phyloP scores from a whole-genome alignment of 2,329 filamentous ascomycete species.

The Aspergillus phoenicis region DNA sequence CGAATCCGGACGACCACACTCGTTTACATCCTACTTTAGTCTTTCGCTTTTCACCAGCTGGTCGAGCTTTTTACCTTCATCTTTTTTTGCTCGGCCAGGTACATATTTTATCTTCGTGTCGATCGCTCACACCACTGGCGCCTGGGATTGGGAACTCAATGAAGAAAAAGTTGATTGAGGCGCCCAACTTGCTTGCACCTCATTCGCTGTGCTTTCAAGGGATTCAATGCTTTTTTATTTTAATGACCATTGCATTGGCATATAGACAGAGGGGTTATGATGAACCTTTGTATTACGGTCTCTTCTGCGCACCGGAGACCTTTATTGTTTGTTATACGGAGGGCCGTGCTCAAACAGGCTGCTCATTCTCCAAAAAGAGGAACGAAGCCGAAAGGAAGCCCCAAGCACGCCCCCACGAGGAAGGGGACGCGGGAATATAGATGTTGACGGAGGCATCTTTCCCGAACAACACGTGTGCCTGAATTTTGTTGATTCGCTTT shows the following conservation, averaged over 20 bases:
- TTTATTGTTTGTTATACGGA: slow-evolving; percentile 2
- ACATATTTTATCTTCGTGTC: slow-evolving; percentile 42
- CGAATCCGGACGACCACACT: slow-evolving; percentile 22
- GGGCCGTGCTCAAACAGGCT: background rate
- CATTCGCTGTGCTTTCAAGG: slow-evolving; percentile 44
- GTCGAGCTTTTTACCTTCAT: slow-evolving; percentile 32
- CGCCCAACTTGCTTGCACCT: slow-evolving; percentile 37
- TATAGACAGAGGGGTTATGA: slow-evolving; percentile 31
- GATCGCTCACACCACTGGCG: slow-evolving; percentile 43
- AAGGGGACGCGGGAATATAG: background rate
- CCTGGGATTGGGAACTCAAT: slow-evolving; percentile 33
- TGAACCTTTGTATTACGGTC: slow-evolving; percentile 16
- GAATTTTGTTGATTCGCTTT: slow-evolving; percentile 4
- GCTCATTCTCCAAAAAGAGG: background rate
- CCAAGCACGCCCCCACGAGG: background rate
- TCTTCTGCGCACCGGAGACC: slow-evolving; percentile 6
- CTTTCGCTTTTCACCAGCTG: slow-evolving; percentile 38
- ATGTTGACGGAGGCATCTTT: slow-evolving; percentile 8
- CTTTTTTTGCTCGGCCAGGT: slow-evolving; percentile 33
- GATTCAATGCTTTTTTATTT: slow-evolving; percentile 25
- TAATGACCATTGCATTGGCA: slow-evolving; percentile 39
- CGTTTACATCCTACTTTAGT: slow-evolving; percentile 35
- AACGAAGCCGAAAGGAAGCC: background rate
- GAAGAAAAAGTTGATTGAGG: slow-evolving; percentile 32
- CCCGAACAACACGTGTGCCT: background rate